These are phyloP conservation scores for Trypethelium eluteriae DNA, from an alignment of 495 filamentous ascomycete species.

Conservation along the genomic window DNA sequence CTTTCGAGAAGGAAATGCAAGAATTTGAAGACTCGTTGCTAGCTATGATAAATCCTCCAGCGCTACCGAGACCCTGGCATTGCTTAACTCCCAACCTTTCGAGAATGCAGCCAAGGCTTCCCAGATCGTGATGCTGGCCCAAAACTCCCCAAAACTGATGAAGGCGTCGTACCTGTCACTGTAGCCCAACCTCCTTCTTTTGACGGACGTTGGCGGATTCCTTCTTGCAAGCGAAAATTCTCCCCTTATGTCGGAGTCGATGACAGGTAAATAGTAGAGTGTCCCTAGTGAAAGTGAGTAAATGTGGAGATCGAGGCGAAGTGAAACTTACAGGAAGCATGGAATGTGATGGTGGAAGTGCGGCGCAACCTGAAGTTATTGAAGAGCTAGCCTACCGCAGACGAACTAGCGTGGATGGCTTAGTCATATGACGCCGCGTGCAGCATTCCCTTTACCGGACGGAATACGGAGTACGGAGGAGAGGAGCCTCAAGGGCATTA, in stretches of 20 bases:
- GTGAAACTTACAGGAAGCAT: neutral
- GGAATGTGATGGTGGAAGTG: neutral
- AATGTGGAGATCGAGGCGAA: neutral
- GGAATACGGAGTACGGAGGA: no score
- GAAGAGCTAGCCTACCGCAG: neutral
- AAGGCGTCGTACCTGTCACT: slow-evolving; percentile 12
- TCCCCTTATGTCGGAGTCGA: no score
- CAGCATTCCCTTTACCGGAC: no score
- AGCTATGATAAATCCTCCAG: slow-evolving; percentile 12
- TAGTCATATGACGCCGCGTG: slow-evolving; percentile 1
- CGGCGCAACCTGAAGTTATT: neutral
- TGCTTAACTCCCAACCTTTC: neutral
- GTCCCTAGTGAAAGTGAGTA: slow-evolving; percentile 15
- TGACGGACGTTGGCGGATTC: slow-evolving; percentile 13
- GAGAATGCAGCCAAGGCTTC: slow-evolving; percentile 17
- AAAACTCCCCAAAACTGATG: neutral
- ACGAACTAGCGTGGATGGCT: slow-evolving; percentile 5
- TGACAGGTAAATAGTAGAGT: neutral
- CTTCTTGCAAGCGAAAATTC: neutral
- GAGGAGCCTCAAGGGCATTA: no score
- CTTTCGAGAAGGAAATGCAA: slow-evolving; percentile 13
- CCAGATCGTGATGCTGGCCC: neutral
- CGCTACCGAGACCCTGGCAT: neutral
- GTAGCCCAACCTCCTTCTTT: slow-evolving; percentile 11
- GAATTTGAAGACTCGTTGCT: slow-evolving; percentile 22